These are phyloP conservation scores for Anthracocystis walkeri DNA, from an alignment of 1,284 basidiomycete genomes.

Conservation along the genomic window DNA sequence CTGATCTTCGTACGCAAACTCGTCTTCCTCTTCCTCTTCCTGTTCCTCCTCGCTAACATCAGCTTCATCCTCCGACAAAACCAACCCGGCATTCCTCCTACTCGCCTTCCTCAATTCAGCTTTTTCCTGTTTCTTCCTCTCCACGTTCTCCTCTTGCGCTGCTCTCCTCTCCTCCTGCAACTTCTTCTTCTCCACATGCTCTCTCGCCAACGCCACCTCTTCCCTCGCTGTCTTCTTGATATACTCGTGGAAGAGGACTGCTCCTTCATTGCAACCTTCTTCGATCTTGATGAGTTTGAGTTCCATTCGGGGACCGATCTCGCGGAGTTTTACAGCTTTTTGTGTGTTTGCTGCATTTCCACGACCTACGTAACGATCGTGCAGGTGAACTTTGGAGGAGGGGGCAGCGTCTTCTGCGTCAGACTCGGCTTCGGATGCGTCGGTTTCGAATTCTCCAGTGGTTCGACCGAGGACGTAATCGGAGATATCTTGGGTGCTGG, in stretches of 20 bases:
- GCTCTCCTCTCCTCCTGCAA: conserved; percentile 44
- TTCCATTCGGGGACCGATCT: conserved; percentile 96
- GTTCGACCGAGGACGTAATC: conserved; percentile 89
- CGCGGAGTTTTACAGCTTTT: conserved; percentile 89
- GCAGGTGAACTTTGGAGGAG: conserved; percentile 77
- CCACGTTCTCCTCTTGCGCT: conserved; percentile 62
- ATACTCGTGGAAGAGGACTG: conserved; percentile 67
- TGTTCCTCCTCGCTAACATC: conserved; percentile 18
- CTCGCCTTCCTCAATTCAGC: conserved; percentile 24
- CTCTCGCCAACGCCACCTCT: conserved; percentile 36
- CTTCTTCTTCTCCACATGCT: conserved; percentile 41
- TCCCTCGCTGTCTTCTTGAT: conserved; percentile 51
- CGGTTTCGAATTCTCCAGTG: conserved; percentile 75
- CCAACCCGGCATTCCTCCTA: conserved; percentile 25
- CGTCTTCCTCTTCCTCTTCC: conserved; percentile 53
- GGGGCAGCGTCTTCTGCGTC: conserved; percentile 81
- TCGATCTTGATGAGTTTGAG: conserved; percentile 91
- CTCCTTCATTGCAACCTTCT: conserved; percentile 77
- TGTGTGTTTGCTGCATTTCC: conserved; percentile 91
- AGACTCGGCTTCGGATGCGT: conserved; percentile 75
- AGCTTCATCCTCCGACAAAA: conserved; percentile 26
- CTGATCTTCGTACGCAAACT: conserved; percentile 65
- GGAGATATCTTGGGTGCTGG: conserved; percentile 90
- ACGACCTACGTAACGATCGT: conserved; percentile 91
- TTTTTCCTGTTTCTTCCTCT: conserved; percentile 60